Evolutionary conservation across 2,329 filamentous ascomycete genomes (phyloP), one percentile per base, ranked within the genome.

Genomic region (Elsinoe fawcettii): DNA sequence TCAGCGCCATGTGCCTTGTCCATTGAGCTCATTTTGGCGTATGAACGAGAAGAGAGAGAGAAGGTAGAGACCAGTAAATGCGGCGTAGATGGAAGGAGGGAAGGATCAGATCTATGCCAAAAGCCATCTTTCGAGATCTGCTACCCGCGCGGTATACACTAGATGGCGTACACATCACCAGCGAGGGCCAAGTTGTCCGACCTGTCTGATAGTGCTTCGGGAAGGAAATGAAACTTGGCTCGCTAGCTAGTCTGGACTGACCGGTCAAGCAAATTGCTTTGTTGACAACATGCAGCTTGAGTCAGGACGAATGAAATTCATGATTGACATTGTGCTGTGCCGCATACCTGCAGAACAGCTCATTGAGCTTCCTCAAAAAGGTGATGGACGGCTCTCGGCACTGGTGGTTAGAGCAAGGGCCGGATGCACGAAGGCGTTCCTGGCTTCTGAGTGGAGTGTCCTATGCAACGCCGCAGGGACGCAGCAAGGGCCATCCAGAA

Each of bases 1-100:
- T 37, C 49, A n/a, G 49, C 49, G 32, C 49, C 32, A 20, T 39
- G 30, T 20, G 20, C 20, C 32, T 53, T 53, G 30, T 53, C 49
- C 3, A 32, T 5, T 14, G 30, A 51, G 49, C 49, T 39, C 49
- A 53, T 53, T 4, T 23, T 53, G n/a, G 32, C 16, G 16, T 11
- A 9, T 14, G 16, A 12, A 12, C n/a, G 34, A 7, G 18, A 8
- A n/a, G 7, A 36, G n/a, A 7, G 8, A 25, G 49, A 23, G 30
- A 23, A 30, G 60, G 62, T n/a, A 37, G n/a, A n/a, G 22, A 16
- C 39, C 6, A 59, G 51, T 4, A 25, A 34, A 8, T 55, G 58
- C 36, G 22, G 22, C 37, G 39, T 12, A 44, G 20, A 32, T 9
- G 12, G 20, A 44, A 14, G 5, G 18, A n/a, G 34, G 16, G 46